These are phyloP conservation scores for Herpetospermum pedunculosum DNA, from an alignment of 306 rosid genomes.

Conservation along the genomic window DNA sequence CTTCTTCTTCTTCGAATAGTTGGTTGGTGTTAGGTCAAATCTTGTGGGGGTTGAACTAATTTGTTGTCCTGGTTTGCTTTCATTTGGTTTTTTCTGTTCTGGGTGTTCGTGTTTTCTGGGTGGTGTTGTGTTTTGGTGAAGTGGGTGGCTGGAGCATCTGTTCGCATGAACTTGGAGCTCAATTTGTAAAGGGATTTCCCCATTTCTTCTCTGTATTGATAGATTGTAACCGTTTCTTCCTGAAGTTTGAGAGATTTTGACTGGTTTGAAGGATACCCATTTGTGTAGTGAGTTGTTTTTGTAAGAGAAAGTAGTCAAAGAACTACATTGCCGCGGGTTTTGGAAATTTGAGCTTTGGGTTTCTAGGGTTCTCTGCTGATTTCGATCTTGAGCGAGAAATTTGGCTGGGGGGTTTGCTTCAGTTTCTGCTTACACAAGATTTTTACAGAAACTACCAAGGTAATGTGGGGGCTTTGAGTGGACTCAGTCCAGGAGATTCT, in stretches of 20 bases:
- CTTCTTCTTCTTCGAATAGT: slow-evolving; percentile 13
- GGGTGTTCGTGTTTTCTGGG: slow-evolving; percentile 12
- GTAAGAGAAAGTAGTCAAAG: slow-evolving; percentile 14
- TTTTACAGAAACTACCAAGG: not conserved
- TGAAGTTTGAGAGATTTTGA: not conserved
- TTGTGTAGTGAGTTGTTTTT: slow-evolving; percentile 14
- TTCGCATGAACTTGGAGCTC: slow-evolving; percentile 16
- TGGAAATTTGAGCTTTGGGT: slow-evolving; percentile 11
- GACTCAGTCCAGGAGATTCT: slow-evolving; percentile 9
- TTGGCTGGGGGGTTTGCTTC: not conserved
- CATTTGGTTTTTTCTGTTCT: slow-evolving; percentile 10
- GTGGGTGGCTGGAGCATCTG: slow-evolving; percentile 39
- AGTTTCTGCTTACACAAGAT: not conserved
- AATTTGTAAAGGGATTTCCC: slow-evolving; percentile 15
- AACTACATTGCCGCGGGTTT: slow-evolving; percentile 41
- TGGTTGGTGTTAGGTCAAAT: slow-evolving; percentile 8
- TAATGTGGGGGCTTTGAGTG: slow-evolving; percentile 4
- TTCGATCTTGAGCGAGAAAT: slow-evolving; percentile 8
- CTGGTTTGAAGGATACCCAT: not conserved
- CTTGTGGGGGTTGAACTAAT: slow-evolving; percentile 65
- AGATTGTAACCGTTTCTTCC: slow-evolving; percentile 14
- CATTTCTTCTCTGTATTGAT: slow-evolving; percentile 4
- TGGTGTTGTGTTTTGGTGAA: slow-evolving; percentile 26
- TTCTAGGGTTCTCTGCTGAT: slow-evolving; percentile 3
- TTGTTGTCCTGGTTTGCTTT: slow-evolving; percentile 12